phyloP scores from a whole-genome alignment of 306 rosid genomes.

The Citrullus colocynthis region DNA sequence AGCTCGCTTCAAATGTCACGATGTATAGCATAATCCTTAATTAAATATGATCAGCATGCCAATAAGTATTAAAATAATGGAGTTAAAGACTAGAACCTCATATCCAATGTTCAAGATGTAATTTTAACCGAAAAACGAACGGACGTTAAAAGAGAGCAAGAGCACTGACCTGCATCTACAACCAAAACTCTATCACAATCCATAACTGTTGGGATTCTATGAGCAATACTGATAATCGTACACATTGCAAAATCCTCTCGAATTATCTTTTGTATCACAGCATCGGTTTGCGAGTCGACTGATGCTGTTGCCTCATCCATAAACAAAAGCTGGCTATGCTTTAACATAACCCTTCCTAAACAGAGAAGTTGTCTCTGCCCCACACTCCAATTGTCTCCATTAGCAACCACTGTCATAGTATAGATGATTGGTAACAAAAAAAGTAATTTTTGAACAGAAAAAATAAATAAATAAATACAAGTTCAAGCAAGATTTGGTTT shows the following conservation, averaged over 20 bases:
- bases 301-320: conserved; percentile 99
- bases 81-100: not conserved
- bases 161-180: conserved; percentile 56
- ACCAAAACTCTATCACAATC: conserved; percentile 79
- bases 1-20: not conserved
- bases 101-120: not conserved
- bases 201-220: conserved; percentile 94
- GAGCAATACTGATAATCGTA: conserved; percentile 95
- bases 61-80: not conserved
- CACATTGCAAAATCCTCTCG: conserved; percentile 76
- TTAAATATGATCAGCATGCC: not conserved
- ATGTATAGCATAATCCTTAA: not conserved
- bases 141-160: not conserved
- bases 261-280: conserved; percentile 74
- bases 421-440: not conserved
- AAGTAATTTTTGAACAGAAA: not conserved
- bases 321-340: conserved; percentile 68
- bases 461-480: not conserved
- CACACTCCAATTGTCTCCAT: conserved; percentile 97
- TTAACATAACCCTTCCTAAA: conserved; percentile 84
- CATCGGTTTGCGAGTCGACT: conserved; percentile 92
- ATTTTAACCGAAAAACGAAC: not conserved
- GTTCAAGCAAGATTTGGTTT: not conserved
- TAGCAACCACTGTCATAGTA: conserved; percentile 47
- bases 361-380: conserved; percentile 96